Evolutionary conservation across 345 rosid species (phyloP).

Genomic region (Arabis hirsuta): DNA sequence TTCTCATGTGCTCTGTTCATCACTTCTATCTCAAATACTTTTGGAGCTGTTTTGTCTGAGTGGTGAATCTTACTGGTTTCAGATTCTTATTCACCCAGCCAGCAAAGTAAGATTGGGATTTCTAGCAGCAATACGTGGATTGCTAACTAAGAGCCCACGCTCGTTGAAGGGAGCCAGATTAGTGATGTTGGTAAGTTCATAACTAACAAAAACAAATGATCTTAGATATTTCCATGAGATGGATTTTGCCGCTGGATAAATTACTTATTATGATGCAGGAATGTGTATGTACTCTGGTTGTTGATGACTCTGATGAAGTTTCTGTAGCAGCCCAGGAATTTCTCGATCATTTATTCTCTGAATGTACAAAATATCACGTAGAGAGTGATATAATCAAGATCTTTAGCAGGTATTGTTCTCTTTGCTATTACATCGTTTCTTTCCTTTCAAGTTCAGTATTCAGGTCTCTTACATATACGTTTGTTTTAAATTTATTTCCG

Average conservation of each 20-base stretch:
- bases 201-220: not conserved
- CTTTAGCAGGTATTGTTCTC: conserved; percentile 65
- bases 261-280: conserved; percentile 62
- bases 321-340: conserved; percentile 68
- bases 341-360: conserved; percentile 59
- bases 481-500: conserved; percentile 5
- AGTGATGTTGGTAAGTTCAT: conserved; percentile 74
- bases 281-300: conserved; percentile 74
- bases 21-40: conserved; percentile 16
- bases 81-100: conserved; percentile 85
- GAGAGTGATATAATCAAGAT: conserved; percentile 62
- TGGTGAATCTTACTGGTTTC: conserved; percentile 36
- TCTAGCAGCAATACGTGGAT: conserved; percentile 70
- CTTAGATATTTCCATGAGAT: not conserved
- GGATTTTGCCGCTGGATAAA: conserved; percentile 9
- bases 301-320: conserved; percentile 78
- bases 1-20: conserved; percentile 21
- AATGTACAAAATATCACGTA: conserved; percentile 45
- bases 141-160: conserved; percentile 64
- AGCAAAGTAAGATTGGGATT: conserved; percentile 69
- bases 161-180: conserved; percentile 68
- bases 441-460: conserved; percentile 19
- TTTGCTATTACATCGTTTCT: conserved; percentile 13
- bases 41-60: conserved; percentile 1
- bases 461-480: not conserved